phyloP scores from a whole-genome alignment of 2,329 filamentous ascomycete genomes.

The Phyllosticta paracitricarpa region DNA sequence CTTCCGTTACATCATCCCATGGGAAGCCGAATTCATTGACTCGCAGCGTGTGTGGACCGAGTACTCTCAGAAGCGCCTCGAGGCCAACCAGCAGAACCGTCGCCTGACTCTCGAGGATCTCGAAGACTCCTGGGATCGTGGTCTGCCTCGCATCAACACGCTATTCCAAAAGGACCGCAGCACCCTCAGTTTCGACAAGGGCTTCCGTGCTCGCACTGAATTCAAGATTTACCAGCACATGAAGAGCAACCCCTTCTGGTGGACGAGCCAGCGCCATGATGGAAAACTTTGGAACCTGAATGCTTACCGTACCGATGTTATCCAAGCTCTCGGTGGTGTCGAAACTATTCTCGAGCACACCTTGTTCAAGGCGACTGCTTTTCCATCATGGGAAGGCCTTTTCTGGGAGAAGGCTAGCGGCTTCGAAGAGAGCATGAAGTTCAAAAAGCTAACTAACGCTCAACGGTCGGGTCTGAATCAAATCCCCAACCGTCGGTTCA shows the following conservation, averaged over 20 bases:
- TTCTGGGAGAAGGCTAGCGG: constrained; percentile 66
- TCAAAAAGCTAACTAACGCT: constrained; percentile 97
- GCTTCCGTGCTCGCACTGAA: constrained; percentile 87
- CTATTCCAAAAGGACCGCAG: constrained; percentile 98
- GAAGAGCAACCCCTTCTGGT: constrained; percentile 99
- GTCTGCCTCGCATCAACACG: constrained; percentile 94
- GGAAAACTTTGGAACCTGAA: constrained; percentile 97
- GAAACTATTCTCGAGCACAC: constrained; percentile 97
- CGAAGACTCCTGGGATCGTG: constrained; percentile 97
- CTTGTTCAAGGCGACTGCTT: constrained; percentile 91
- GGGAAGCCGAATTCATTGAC: constrained; percentile 98
- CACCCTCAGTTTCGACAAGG: constrained; percentile 96
- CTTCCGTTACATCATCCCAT: constrained; percentile 97
- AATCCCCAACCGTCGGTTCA: constrained; percentile 97
- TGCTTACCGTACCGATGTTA: constrained; percentile 90
- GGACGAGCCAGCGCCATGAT: constrained; percentile 95
- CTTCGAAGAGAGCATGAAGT: constrained; percentile 64
- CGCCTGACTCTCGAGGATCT: constrained; percentile 90
- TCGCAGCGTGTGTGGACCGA: constrained; percentile 99
- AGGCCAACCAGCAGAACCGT: constrained; percentile 95
- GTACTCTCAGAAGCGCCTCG: constrained; percentile 93
- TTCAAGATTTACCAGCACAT: constrained; percentile 98
- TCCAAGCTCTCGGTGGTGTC: constrained; percentile 90
- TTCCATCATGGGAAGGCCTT: constrained; percentile 91
- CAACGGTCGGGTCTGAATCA: constrained; percentile 95